Conservation (phyloP, 129 eudicot species). For the Flaveria sonorensis region DNA sequence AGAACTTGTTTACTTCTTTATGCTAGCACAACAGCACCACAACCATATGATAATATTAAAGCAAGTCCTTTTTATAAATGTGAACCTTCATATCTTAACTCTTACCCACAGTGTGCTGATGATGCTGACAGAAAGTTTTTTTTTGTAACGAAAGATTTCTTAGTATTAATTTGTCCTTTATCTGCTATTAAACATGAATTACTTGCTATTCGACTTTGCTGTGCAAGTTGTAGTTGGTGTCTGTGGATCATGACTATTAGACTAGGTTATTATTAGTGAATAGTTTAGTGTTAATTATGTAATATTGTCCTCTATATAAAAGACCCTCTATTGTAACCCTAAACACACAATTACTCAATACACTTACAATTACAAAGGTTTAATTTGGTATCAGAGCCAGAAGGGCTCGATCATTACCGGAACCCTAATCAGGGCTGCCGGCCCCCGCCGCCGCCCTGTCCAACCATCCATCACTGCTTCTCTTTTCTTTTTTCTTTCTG, state of each 20-base stretch:
- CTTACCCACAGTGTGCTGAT: neutral
- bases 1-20: neutral
- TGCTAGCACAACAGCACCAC: neutral
- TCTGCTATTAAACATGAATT: neutral
- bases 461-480: too few relatives aligned
- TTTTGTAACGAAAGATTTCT: neutral
- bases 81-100: neutral
- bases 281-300: too few relatives aligned
- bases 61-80: neutral
- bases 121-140: neutral
- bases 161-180: neutral
- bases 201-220: neutral
- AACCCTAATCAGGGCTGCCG: too few relatives aligned
- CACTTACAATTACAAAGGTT: too few relatives aligned
- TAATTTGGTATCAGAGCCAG: too few relatives aligned
- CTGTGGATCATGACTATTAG: neutral
- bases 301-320: too few relatives aligned
- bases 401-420: too few relatives aligned
- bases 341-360: too few relatives aligned
- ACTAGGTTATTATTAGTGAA: too few relatives aligned
- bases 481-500: too few relatives aligned
- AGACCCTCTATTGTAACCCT: too few relatives aligned
- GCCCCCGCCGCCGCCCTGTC: too few relatives aligned
- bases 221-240: neutral
- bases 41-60: neutral